Conservation (phyloP, 2,329 filamentous ascomycete genomes). For the Sarocladiaceae sp. region DNA sequence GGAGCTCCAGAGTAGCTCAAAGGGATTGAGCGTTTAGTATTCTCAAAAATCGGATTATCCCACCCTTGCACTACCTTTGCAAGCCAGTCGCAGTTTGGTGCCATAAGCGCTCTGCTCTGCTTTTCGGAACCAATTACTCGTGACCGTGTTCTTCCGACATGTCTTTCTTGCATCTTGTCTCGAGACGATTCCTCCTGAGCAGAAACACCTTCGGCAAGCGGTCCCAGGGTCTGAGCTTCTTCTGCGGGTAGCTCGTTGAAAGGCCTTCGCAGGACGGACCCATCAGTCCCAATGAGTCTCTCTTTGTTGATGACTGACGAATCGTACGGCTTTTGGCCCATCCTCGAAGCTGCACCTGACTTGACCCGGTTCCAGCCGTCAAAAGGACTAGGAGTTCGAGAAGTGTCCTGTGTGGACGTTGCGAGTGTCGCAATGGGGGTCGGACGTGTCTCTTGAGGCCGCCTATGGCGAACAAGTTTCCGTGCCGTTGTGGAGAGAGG, state of each 20-base stretch:
- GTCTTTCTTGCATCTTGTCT: too few species aligned
- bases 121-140: too few species aligned
- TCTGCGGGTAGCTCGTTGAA: slow-evolving; percentile 32
- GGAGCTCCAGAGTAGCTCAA: slow-evolving; percentile 23
- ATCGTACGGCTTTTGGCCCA: neutral
- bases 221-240: slow-evolving; percentile 4
- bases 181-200: too few species aligned
- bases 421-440: neutral
- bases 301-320: neutral
- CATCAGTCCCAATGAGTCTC: slow-evolving; percentile 34
- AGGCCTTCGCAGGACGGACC: slow-evolving; percentile 38
- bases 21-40: slow-evolving; percentile 41
- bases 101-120: slow-evolving; percentile 11
- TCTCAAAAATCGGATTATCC: slow-evolving; percentile 73
- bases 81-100: slow-evolving; percentile 48
- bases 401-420: neutral
- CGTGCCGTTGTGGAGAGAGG: slow-evolving; percentile 21
- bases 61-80: slow-evolving; percentile 57
- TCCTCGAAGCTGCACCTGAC: slow-evolving; percentile 15
- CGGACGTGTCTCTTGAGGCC: neutral
- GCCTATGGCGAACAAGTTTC: slow-evolving; percentile 14
- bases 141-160: too few species aligned
- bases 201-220: too few species aligned
- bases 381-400: slow-evolving; percentile 21
- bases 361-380: slow-evolving; percentile 34